A percentile compares a stretch with the other conserved stretches of the same genome.
These are phyloP conservation scores for Purpureocillium lavendulum DNA, from an alignment of 2,329 filamentous ascomycete species.

Conservation along the genomic window DNA sequence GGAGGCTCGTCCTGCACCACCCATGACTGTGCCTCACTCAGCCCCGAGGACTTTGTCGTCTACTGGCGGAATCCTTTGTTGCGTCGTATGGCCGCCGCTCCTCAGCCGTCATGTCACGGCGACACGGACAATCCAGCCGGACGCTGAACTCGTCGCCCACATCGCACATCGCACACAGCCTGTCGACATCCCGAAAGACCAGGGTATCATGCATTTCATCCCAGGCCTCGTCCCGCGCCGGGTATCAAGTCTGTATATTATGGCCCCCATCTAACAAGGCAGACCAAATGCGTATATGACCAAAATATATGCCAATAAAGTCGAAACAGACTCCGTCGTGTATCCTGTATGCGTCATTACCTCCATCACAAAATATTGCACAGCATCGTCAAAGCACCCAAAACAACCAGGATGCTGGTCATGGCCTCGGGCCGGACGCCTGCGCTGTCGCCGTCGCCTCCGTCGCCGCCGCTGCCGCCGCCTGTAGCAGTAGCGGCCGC, in stretches of 20 bases:
- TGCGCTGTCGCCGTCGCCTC: slow-evolving; percentile 6
- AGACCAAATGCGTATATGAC: neutral
- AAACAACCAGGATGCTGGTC: neutral
- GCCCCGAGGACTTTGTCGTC: too few relatives aligned
- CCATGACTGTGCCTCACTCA: too few relatives aligned
- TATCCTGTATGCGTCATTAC: neutral
- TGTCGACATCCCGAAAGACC: too few relatives aligned
- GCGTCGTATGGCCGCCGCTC: too few relatives aligned
- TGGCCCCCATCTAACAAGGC: neutral
- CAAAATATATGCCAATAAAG: neutral
- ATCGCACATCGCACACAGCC: too few relatives aligned
- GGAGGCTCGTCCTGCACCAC: too few relatives aligned
- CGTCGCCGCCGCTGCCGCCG: slow-evolving; percentile 1
- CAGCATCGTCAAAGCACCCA: slow-evolving; percentile 2
- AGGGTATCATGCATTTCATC: too few relatives aligned
- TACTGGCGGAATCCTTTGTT: too few relatives aligned
- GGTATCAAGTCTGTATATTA: slow-evolving; percentile 1
- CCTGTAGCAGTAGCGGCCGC: slow-evolving; percentile 3
- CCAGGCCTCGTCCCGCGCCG: neutral
- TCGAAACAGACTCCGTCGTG: neutral
- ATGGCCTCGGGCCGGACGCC: slow-evolving; percentile 2
- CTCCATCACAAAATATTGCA: slow-evolving; percentile 3
- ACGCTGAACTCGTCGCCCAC: too few relatives aligned
- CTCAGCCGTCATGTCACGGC: too few relatives aligned
- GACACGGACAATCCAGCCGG: too few relatives aligned